phyloP scores from a whole-genome alignment of 495 filamentous ascomycete species.

The Lasiosphaeriaceae sp. region DNA sequence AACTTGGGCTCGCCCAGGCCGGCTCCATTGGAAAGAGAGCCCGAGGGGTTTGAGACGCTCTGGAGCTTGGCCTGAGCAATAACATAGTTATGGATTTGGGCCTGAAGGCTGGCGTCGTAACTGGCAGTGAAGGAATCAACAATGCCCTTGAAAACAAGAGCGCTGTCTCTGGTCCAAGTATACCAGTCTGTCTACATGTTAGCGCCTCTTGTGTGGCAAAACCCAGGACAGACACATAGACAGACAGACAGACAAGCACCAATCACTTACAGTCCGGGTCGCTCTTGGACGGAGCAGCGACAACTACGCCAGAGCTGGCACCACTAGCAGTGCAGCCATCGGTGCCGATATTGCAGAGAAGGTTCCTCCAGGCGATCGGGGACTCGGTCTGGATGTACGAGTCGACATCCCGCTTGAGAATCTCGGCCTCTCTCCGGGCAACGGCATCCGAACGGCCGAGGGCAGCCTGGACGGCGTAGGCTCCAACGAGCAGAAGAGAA shows the following conservation, averaged over 20 bases:
- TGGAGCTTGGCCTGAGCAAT: slow-evolving; percentile 58
- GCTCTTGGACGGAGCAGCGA: slow-evolving; percentile 58
- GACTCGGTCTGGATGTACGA: slow-evolving; percentile 54
- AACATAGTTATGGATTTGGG: slow-evolving; percentile 56
- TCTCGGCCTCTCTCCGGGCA: slow-evolving; percentile 32
- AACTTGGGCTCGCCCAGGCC: slow-evolving; percentile 62
- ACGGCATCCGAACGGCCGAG: slow-evolving; percentile 36
- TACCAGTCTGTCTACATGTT: slow-evolving; percentile 47
- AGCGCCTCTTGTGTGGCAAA: too few species aligned
- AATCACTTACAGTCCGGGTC: slow-evolving; percentile 56
- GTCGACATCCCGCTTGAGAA: slow-evolving; percentile 46
- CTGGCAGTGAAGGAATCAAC: slow-evolving; percentile 56
- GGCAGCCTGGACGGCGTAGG: slow-evolving; percentile 43
- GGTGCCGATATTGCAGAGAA: slow-evolving; percentile 60
- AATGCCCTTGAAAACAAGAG: slow-evolving; percentile 57
- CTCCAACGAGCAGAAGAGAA: slow-evolving; percentile 44
- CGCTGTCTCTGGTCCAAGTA: slow-evolving; percentile 72
- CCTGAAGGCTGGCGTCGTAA: slow-evolving; percentile 47
- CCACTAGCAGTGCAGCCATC: slow-evolving; percentile 44
- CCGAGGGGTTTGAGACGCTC: slow-evolving; percentile 57
- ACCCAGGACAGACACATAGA: too few species aligned
- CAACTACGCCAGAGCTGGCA: slow-evolving; percentile 51
- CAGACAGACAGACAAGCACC: background rate
- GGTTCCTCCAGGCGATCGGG: slow-evolving; percentile 45
- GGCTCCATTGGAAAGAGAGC: slow-evolving; percentile 43